Percentiles rank a stretch among this genome's conserved stretches.
Evolutionary conservation across 495 filamentous ascomycete genomes (phyloP).

Genomic region (Massariosphaeria phaeospora): DNA sequence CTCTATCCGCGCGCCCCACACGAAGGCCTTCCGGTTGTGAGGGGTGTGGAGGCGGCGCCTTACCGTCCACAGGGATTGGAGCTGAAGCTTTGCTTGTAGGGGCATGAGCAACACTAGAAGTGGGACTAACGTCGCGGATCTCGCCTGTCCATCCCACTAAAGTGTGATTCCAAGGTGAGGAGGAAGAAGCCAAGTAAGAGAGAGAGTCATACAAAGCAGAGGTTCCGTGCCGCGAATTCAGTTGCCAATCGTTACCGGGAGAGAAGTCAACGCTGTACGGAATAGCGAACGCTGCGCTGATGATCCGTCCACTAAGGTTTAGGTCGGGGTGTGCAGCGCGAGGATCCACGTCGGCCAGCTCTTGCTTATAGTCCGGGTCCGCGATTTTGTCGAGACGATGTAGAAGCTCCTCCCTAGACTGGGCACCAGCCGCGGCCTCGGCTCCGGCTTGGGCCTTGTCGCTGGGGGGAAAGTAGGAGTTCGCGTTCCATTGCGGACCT

Average conservation of each 20-base stretch:
- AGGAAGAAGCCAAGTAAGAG: conserved; percentile 69
- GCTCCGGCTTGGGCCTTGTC: conserved; percentile 38
- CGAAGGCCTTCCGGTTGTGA: conserved; percentile 59
- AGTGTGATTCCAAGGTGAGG: conserved; percentile 76
- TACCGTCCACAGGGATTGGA: conserved; percentile 64
- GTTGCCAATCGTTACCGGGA: conserved; percentile 68
- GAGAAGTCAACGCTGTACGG: conserved; percentile 68
- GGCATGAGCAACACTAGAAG: conserved; percentile 40
- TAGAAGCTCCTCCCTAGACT: conserved; percentile 57
- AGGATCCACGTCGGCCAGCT: conserved; percentile 55
- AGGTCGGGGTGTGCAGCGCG: conserved; percentile 61
- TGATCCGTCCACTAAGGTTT: conserved; percentile 71
- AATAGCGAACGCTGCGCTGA: conserved; percentile 81
- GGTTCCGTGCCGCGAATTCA: conserved; percentile 72
- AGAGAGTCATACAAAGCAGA: conserved; percentile 88
- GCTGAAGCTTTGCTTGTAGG: conserved; percentile 60
- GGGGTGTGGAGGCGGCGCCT: conserved; percentile 49
- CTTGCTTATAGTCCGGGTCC: conserved; percentile 43
- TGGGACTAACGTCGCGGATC: conserved; percentile 45
- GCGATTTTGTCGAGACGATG: conserved; percentile 56
- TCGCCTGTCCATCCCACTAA: conserved; percentile 92
- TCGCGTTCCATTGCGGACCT: conserved; percentile 36
- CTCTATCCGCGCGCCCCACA: conserved; percentile 60
- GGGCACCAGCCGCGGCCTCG: conserved; percentile 50
- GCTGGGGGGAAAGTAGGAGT: conserved; percentile 31